Conservation (phyloP, 805 yeast genomes). For the Jamesozyma spencerorum region DNA sequence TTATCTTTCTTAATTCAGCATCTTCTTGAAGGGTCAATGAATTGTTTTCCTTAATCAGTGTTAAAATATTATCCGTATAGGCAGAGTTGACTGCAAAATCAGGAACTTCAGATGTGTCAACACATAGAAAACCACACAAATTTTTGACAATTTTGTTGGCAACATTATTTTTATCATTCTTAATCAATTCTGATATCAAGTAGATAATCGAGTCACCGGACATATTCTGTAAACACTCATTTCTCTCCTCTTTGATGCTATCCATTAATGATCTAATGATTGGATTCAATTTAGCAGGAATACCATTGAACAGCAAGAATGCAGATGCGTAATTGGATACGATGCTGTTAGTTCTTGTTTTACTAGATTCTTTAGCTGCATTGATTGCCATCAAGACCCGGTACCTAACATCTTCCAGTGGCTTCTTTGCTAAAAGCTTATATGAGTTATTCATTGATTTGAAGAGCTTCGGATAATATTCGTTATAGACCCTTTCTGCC, state of each 20-base stretch:
- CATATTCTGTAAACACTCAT: constrained; percentile 54
- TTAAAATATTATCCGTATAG: constrained; percentile 49
- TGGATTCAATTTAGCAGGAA: constrained; percentile 87
- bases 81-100: constrained; percentile 64
- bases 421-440: constrained; percentile 59
- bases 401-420: constrained; percentile 69
- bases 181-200: constrained; percentile 51
- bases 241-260: constrained; percentile 69
- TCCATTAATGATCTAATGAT: constrained; percentile 88
- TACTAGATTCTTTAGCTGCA: constrained; percentile 50
- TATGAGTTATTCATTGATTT: constrained; percentile 56
- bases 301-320: constrained; percentile 44
- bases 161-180: constrained; percentile 54
- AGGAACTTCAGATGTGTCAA: constrained; percentile 92
- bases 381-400: constrained; percentile 57
- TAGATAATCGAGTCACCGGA: constrained; percentile 61
- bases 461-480: constrained; percentile 56
- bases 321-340: constrained; percentile 74
- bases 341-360: constrained; percentile 48
- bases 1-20: constrained; percentile 50
- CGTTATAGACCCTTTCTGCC: constrained; percentile 62
- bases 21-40: constrained; percentile 52
- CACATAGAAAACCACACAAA: constrained; percentile 86
- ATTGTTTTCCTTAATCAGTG: constrained; percentile 72
- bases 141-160: constrained; percentile 85